phyloP scores from a whole-genome alignment of 345 rosid genomes.

The Cardiospermum halicacabum region DNA sequence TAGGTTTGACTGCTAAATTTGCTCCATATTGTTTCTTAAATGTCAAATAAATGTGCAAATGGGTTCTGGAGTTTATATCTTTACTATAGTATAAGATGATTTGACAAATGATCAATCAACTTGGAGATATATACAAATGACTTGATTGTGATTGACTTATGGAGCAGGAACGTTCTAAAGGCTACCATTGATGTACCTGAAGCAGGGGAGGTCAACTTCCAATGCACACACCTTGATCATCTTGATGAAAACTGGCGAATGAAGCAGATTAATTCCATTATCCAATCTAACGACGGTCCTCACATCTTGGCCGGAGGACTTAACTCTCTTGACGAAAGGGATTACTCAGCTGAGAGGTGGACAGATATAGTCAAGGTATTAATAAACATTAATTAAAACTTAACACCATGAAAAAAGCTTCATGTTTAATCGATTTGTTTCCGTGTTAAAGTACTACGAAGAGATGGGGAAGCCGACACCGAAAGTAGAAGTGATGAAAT shows the following conservation, averaged over 20 bases:
- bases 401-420: background rate
- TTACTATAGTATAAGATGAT: no score
- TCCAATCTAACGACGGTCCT: slow-evolving; percentile 52
- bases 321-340: slow-evolving; percentile 76
- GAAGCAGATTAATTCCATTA: slow-evolving; percentile 81
- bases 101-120: background rate
- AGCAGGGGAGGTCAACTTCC: slow-evolving; percentile 77
- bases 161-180: slow-evolving; percentile 71
- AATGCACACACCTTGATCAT: slow-evolving; percentile 89
- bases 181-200: slow-evolving; percentile 73
- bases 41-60: background rate
- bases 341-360: slow-evolving; percentile 81
- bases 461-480: slow-evolving; percentile 96
- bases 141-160: background rate
- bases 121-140: background rate
- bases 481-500: slow-evolving; percentile 80
- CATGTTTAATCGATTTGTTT: no score
- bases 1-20: background rate
- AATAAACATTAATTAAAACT: background rate
- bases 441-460: slow-evolving; percentile 58
- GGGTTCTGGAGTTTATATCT: no score
- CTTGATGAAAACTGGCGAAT: slow-evolving; percentile 89
- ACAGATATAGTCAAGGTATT: slow-evolving; percentile 77
- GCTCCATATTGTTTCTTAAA: background rate
- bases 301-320: slow-evolving; percentile 86